These are phyloP conservation scores for Actinomortierella wolfii DNA, from an alignment of 371 early-diverging fungal species.

Conservation along the genomic window DNA sequence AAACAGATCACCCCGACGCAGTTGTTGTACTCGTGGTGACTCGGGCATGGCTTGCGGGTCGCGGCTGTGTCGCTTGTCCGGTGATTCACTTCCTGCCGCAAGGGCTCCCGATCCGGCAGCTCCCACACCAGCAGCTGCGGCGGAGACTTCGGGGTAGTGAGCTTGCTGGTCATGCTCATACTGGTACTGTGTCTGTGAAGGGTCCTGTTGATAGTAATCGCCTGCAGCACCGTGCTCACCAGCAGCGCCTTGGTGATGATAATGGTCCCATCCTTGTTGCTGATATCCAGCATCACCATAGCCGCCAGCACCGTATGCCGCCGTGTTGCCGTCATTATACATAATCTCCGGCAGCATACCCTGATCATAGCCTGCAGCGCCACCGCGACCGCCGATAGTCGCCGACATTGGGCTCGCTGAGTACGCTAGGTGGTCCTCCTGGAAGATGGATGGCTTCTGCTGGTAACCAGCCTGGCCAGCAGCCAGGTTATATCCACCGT, in stretches of 20 bases:
- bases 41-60: constrained; percentile 40
- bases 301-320: constrained; percentile 11
- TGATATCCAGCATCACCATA: constrained; percentile 28
- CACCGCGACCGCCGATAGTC: constrained; percentile 8
- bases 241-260: too few relatives aligned
- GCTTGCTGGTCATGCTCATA: constrained; percentile 10
- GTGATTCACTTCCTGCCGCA: constrained; percentile 27
- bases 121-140: constrained; percentile 8
- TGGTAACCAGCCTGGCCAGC: background rate
- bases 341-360: constrained; percentile 37
- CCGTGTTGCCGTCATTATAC: constrained; percentile 37
- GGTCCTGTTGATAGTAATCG: background rate
- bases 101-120: constrained; percentile 2
- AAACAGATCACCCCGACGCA: constrained; percentile 43
- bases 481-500: constrained; percentile 19
- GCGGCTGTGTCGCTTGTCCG: constrained; percentile 26
- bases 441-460: constrained; percentile 46
- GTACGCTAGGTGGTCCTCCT: constrained; percentile 36
- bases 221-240: background rate
- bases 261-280: constrained; percentile 10
- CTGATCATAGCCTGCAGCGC: constrained; percentile 24
- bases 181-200: constrained; percentile 5
- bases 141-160: too few relatives aligned
- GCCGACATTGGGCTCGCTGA: constrained; percentile 1
- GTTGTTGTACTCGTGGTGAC: constrained; percentile 33